phyloP scores from a whole-genome alignment of 2,329 filamentous ascomycete genomes.

The Myriangium duriaei region DNA sequence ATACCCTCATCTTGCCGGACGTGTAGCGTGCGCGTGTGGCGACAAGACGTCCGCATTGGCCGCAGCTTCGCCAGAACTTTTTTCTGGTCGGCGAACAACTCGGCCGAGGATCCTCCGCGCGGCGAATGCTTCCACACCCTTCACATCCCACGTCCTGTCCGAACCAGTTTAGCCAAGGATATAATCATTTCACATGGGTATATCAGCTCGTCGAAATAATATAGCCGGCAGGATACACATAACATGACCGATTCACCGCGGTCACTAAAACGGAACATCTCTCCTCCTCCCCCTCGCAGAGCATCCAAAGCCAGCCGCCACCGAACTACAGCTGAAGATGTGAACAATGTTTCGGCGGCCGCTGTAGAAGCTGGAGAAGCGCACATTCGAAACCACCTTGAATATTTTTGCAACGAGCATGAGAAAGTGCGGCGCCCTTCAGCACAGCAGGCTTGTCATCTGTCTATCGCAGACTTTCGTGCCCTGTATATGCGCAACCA shows the following conservation, averaged over 20 bases:
- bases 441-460: slow-evolving; percentile 17
- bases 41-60: neutral
- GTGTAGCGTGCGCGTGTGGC: neutral
- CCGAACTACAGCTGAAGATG: neutral
- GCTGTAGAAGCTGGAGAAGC: slow-evolving; percentile 41
- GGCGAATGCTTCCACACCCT: too few relatives aligned
- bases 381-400: slow-evolving; percentile 35
- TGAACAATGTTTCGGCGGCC: slow-evolving; percentile 20
- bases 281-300: slow-evolving; percentile 20
- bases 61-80: slow-evolving; percentile 4
- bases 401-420: slow-evolving; percentile 35
- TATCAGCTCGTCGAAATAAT: too few relatives aligned
- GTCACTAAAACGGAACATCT: slow-evolving; percentile 13
- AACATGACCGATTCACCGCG: slow-evolving; percentile 3
- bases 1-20: slow-evolving; percentile 8
- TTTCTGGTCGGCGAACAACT: neutral
- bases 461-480: slow-evolving; percentile 32
- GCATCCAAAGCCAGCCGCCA: slow-evolving; percentile 5
- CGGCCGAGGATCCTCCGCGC: neutral
- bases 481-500: slow-evolving; percentile 37
- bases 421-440: slow-evolving; percentile 18
- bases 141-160: too few relatives aligned
- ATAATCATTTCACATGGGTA: too few relatives aligned
- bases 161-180: too few relatives aligned
- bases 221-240: too few relatives aligned